Evolutionary conservation across 345 rosid species (phyloP).

Genomic region (Balakata baccata): DNA sequence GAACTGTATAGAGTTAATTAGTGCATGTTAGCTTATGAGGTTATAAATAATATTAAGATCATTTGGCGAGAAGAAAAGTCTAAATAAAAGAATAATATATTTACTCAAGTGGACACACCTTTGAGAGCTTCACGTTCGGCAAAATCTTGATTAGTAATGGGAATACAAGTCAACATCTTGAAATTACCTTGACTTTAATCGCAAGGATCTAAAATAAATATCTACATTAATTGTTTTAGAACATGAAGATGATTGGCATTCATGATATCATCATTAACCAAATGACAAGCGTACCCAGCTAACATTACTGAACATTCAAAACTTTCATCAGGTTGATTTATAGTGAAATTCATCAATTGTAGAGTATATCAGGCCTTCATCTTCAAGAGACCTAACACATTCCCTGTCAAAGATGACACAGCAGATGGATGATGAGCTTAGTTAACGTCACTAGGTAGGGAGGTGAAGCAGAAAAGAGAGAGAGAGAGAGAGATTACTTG

Average conservation of each 20-base stretch:
- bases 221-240: neutral
- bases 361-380: conserved; percentile 86
- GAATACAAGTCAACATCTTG: neutral
- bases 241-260: neutral
- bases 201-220: neutral
- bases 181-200: neutral
- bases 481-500: conserved; percentile 44
- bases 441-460: neutral
- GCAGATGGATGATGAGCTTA: neutral
- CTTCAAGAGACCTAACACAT: conserved; percentile 70
- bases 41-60: too few species aligned
- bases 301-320: conserved; percentile 9
- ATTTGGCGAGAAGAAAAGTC: too few species aligned
- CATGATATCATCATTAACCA: neutral
- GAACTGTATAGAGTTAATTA: too few species aligned
- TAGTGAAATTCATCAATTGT: conserved; percentile 93
- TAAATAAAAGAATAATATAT: too few species aligned
- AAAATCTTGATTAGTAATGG: too few species aligned
- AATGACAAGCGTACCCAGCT: neutral
- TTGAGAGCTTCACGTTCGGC: too few species aligned
- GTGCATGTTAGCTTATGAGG: too few species aligned
- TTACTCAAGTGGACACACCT: too few species aligned
- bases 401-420: conserved; percentile 39
- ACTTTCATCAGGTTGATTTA: conserved; percentile 65
- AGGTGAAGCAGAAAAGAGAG: conserved; percentile 1